Evolutionary conservation across 148 eudicot species (phyloP).

Genomic region (Fagopyrum homotropicum): DNA sequence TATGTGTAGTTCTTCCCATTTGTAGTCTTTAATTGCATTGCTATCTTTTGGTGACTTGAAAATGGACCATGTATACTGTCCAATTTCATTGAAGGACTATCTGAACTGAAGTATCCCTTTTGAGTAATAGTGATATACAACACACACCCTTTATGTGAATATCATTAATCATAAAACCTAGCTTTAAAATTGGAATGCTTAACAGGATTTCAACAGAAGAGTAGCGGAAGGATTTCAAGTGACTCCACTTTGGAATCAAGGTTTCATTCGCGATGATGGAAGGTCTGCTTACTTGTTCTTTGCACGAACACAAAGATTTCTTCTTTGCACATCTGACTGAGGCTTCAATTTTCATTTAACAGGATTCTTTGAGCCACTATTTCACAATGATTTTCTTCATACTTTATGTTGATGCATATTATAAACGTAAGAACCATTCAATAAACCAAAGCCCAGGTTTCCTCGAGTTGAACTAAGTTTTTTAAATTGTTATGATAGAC

Average conservation of each 20-base stretch:
- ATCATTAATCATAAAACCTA: background rate
- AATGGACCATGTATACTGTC: background rate
- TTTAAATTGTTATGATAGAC: background rate
- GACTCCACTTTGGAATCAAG: slow-evolving; percentile 92
- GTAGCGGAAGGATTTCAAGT: slow-evolving; percentile 87
- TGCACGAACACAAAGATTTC: background rate
- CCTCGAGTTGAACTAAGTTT: background rate
- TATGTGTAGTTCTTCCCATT: background rate
- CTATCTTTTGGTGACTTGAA: background rate
- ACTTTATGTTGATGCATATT: background rate
- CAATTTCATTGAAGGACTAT: background rate
- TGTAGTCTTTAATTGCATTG: background rate
- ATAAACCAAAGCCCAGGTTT: background rate
- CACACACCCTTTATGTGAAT: background rate
- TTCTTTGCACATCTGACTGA: background rate
- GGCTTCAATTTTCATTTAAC: too few relatives aligned
- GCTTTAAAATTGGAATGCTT: background rate
- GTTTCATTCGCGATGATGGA: slow-evolving; percentile 83
- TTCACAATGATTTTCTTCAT: background rate
- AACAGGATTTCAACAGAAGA: slow-evolving; percentile 59
- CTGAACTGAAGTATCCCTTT: background rate
- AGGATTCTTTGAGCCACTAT: too few relatives aligned
- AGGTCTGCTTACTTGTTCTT: slow-evolving; percentile 34
- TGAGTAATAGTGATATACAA: background rate
- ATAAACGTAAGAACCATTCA: background rate